phyloP scores from a whole-genome alignment of 257 asterid genomes.

The Oldenlandia corymbosa region DNA sequence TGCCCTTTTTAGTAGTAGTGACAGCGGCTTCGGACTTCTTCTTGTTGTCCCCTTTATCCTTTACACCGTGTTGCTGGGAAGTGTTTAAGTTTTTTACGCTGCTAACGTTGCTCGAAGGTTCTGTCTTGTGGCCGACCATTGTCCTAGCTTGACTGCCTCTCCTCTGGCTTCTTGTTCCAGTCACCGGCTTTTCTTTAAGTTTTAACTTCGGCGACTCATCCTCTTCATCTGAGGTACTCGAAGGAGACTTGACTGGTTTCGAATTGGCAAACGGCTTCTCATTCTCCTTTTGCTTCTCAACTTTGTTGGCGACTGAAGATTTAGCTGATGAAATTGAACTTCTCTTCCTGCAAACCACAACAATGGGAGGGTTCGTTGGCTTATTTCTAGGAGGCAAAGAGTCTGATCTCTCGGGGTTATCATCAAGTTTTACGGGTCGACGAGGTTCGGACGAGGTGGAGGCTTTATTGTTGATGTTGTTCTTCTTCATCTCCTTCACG shows the following conservation, averaged over 20 bases:
- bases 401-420: slow-evolving; percentile 22
- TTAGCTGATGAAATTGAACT: slow-evolving; percentile 38
- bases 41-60: slow-evolving; percentile 25
- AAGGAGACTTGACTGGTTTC: slow-evolving; percentile 22
- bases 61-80: slow-evolving; percentile 12
- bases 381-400: slow-evolving; percentile 28
- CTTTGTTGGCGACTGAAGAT: slow-evolving; percentile 12
- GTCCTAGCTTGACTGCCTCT: slow-evolving; percentile 25
- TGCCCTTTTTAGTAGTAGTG: slow-evolving; percentile 15
- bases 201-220: slow-evolving; percentile 23
- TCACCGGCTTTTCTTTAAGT: slow-evolving; percentile 35
- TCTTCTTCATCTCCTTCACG: slow-evolving; percentile 19
- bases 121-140: slow-evolving; percentile 15
- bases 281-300: slow-evolving; percentile 17
- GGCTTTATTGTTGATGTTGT: too few relatives aligned
- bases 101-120: slow-evolving; percentile 9
- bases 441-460: neutral
- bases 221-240: slow-evolving; percentile 26
- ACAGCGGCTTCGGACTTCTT: slow-evolving; percentile 19
- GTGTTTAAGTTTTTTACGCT: slow-evolving; percentile 17
- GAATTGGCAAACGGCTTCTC: slow-evolving; percentile 15
- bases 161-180: slow-evolving; percentile 34
- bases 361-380: slow-evolving; percentile 31
- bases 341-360: slow-evolving; percentile 37
- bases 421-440: slow-evolving; percentile 2